Evolutionary conservation across 2,329 filamentous ascomycete genomes (phyloP).

Genomic region (Chrysoporthe cubensis): DNA sequence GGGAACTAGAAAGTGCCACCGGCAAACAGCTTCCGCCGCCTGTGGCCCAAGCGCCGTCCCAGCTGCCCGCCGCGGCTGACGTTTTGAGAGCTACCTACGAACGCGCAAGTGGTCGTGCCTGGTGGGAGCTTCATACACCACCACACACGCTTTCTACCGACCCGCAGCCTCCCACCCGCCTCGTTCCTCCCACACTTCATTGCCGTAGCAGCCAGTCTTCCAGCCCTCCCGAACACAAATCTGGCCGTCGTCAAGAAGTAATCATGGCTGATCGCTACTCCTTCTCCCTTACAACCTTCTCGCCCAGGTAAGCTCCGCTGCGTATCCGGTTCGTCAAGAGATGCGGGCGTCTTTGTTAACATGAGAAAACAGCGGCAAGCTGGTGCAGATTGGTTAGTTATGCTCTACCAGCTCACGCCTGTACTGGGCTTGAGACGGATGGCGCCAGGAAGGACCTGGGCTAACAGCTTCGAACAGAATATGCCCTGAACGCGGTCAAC

Average conservation of each 20-base stretch:
- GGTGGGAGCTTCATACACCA: slow-evolving; percentile 18
- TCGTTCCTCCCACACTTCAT: neutral
- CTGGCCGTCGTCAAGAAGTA: slow-evolving; percentile 29
- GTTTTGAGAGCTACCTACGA: slow-evolving; percentile 6
- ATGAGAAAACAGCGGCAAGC: slow-evolving; percentile 75
- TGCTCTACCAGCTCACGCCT: slow-evolving; percentile 42
- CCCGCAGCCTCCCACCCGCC: slow-evolving; percentile 5
- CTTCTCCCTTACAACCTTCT: slow-evolving; percentile 99
- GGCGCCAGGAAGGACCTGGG: neutral
- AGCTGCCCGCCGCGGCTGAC: slow-evolving; percentile 13
- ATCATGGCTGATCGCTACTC: slow-evolving; percentile 97
- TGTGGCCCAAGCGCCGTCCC: slow-evolving; percentile 1
- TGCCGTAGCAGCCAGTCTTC: neutral
- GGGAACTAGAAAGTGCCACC: slow-evolving; percentile 4
- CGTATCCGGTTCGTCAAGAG: neutral
- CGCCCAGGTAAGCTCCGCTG: slow-evolving; percentile 77
- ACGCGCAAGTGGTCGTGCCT: slow-evolving; percentile 18
- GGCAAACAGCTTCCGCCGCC: neutral
- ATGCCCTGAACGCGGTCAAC: slow-evolving; percentile 98
- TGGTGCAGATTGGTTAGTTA: slow-evolving; percentile 88
- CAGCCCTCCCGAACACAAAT: neutral
- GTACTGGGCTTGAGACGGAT: slow-evolving; percentile 29
- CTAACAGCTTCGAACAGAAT: slow-evolving; percentile 65
- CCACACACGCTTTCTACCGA: neutral
- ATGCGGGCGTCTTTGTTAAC: slow-evolving; percentile 32